Evolutionary conservation across 2,329 filamentous ascomycete genomes (phyloP).

Genomic region (Aureobasidium sp.): DNA sequence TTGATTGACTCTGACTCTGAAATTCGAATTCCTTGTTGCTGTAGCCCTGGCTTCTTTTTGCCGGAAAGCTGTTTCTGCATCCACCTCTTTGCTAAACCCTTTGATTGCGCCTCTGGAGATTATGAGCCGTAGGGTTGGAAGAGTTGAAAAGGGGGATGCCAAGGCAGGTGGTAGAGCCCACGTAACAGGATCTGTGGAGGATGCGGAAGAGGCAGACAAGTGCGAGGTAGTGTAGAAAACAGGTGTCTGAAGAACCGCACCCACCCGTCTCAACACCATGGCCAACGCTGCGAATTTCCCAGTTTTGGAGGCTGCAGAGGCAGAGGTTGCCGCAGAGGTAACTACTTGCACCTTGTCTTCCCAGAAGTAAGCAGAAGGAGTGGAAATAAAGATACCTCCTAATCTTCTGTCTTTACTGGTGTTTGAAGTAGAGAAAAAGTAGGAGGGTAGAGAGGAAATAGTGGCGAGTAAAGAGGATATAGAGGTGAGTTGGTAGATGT

Average conservation of each 20-base stretch:
- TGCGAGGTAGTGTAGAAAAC: constrained; percentile 20
- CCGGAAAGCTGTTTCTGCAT: constrained; percentile 27
- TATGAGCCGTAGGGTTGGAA: constrained; percentile 26
- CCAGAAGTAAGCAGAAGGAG: constrained; percentile 48
- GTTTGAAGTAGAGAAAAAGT: constrained; percentile 42
- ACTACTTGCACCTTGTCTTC: constrained; percentile 32
- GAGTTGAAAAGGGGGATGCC: not conserved
- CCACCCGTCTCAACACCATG: constrained; percentile 15
- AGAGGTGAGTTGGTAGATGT: constrained; percentile 49
- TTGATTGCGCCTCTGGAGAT: constrained; percentile 25
- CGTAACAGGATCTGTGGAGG: not conserved
- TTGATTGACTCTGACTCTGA: not conserved
- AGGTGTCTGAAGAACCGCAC: constrained; percentile 18
- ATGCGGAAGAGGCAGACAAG: constrained; percentile 1
- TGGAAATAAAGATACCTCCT: constrained; percentile 46
- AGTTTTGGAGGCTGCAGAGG: not conserved
- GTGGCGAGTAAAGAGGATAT: constrained; percentile 42
- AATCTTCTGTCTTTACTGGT: constrained; percentile 38
- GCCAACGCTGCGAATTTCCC: constrained; percentile 14
- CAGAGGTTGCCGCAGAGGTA: constrained; percentile 16
- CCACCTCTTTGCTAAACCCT: constrained; percentile 29
- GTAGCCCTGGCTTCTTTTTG: not conserved
- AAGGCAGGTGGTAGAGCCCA: too few species aligned
- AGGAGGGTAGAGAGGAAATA: constrained; percentile 36
- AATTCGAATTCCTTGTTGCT: not conserved